Evolutionary conservation across 1,284 basidiomycete genomes (phyloP).

Genomic region (Stygiomarasmius scandens): DNA sequence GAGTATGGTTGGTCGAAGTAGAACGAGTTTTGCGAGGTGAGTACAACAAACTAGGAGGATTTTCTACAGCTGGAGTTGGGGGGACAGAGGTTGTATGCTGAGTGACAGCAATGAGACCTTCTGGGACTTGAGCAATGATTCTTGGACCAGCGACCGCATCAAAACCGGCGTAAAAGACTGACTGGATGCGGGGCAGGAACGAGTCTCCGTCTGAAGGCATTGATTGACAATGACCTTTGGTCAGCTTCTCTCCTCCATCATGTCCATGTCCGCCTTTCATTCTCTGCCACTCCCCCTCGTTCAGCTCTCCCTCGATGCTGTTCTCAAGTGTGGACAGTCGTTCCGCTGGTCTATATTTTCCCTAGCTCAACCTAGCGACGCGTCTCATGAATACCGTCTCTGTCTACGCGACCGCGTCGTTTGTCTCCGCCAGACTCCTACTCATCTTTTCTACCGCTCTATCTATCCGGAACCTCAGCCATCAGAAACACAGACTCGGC

Average conservation of each 20-base stretch:
- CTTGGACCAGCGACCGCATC: slow-evolving; percentile 82
- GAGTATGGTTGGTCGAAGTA: slow-evolving; percentile 47
- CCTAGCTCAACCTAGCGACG: slow-evolving; percentile 30
- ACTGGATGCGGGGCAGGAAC: slow-evolving; percentile 79
- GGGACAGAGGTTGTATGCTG: slow-evolving; percentile 42
- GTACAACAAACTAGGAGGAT: slow-evolving; percentile 33
- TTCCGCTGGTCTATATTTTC: slow-evolving; percentile 74
- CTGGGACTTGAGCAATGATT: slow-evolving; percentile 89
- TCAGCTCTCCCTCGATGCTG: slow-evolving; percentile 72
- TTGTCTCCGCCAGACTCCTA: slow-evolving; percentile 74
- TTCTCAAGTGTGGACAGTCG: slow-evolving; percentile 80
- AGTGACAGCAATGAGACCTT: slow-evolving; percentile 70
- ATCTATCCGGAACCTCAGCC: slow-evolving; percentile 55
- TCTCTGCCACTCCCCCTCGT: slow-evolving; percentile 59
- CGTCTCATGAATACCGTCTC: slow-evolving; percentile 67
- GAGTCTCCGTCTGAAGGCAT: slow-evolving; percentile 63
- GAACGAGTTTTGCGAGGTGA: slow-evolving; percentile 53
- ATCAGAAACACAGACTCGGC: slow-evolving; percentile 33
- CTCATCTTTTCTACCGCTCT: slow-evolving; percentile 73
- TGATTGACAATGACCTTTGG: slow-evolving; percentile 2
- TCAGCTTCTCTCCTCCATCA: slow-evolving; percentile 10
- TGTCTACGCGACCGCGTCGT: slow-evolving; percentile 81
- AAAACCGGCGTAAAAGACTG: slow-evolving; percentile 88
- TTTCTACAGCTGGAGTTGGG: slow-evolving; percentile 47
- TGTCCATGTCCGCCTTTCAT: slow-evolving; percentile 47